Evolutionary conservation across 805 yeast species (phyloP).

Genomic region (Metschnikowia proteae): DNA sequence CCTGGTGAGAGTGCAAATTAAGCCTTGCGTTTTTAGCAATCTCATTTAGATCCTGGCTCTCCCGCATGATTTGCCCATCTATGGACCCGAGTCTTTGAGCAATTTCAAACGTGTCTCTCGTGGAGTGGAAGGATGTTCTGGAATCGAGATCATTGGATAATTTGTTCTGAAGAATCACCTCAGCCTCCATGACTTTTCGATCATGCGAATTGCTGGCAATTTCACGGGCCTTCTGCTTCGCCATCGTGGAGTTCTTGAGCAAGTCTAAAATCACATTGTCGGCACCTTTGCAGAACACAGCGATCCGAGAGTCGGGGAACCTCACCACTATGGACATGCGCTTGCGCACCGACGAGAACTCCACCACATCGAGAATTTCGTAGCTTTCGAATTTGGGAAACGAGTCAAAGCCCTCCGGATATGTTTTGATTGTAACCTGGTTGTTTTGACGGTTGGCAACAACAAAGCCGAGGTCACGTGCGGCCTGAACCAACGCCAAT

Average conservation of each 20-base stretch:
- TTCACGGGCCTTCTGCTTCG: constrained; percentile 61
- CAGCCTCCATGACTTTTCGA: constrained; percentile 77
- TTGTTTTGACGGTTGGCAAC: constrained; percentile 65
- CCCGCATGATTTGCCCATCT: constrained; percentile 47
- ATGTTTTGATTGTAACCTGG: constrained; percentile 63
- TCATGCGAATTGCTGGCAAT: constrained; percentile 52
- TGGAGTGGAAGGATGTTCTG: constrained; percentile 29
- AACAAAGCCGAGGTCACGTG: constrained; percentile 91
- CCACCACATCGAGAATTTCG: constrained; percentile 74
- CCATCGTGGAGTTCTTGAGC: constrained; percentile 55
- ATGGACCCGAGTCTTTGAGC: constrained; percentile 37
- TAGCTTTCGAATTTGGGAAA: constrained; percentile 65
- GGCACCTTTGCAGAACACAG: constrained; percentile 91
- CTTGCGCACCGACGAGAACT: constrained; percentile 82
- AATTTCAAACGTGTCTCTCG: constrained; percentile 24
- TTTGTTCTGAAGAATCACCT: constrained; percentile 56
- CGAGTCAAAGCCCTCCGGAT: constrained; percentile 74
- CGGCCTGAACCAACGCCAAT: constrained; percentile 88
- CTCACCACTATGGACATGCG: constrained; percentile 87
- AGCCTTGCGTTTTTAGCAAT: constrained; percentile 51
- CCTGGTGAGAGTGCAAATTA: constrained; percentile 59
- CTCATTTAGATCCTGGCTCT: constrained; percentile 49
- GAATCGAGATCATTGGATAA: constrained; percentile 35
- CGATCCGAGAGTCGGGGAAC: constrained; percentile 71
- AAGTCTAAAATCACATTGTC: constrained; percentile 84